A percentile compares a stretch with the other conserved stretches of the same genome.
phyloP scores from a whole-genome alignment of 352 stramenopile species.

The Pythium scleroteichum region DNA sequence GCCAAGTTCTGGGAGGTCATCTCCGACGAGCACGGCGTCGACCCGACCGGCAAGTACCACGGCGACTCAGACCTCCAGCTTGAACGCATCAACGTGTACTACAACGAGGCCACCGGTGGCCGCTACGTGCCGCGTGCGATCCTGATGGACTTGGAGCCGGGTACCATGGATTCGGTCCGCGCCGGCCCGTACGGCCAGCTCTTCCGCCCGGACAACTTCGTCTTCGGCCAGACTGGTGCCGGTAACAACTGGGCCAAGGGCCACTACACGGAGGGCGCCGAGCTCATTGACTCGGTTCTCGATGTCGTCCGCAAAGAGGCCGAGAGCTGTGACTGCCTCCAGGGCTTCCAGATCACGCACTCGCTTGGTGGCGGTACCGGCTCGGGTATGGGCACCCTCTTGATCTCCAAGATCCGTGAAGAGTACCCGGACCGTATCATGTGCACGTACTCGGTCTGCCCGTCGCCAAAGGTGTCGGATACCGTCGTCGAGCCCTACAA shows the following conservation, averaged over 20 bases:
- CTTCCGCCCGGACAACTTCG: conserved; percentile 99
- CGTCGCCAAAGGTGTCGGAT: conserved; percentile 98
- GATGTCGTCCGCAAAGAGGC: conserved; percentile 99
- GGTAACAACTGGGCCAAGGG: conserved; percentile 99
- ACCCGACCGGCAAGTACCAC: conserved; percentile 91
- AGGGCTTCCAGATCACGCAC: conserved; percentile 99
- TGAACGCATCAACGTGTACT: conserved; percentile 99
- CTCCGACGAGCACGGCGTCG: conserved; percentile 95
- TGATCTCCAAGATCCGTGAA: conserved; percentile 99
- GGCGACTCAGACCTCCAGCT: conserved; percentile 97
- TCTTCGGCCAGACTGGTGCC: conserved; percentile 97
- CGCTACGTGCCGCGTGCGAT: conserved; percentile 98
- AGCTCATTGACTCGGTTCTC: conserved; percentile 98
- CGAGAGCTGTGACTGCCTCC: conserved; percentile 98
- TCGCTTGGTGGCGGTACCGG: conserved; percentile 99
- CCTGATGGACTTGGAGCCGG: conserved; percentile 98
- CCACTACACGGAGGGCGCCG: conserved; percentile 98
- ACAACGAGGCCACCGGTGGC: conserved; percentile 97
- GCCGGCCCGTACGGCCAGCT: conserved; percentile 95
- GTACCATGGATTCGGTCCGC: conserved; percentile 99
- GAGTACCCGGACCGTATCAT: conserved; percentile 99
- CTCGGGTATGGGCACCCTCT: conserved; percentile 98
- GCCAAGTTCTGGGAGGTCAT: conserved; percentile 99
- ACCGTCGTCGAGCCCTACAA: conserved; percentile 99
- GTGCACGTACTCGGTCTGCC: conserved; percentile 99